Conservation (phyloP, 2,329 filamentous ascomycete species). For the Colletotrichum theobromicola region DNA sequence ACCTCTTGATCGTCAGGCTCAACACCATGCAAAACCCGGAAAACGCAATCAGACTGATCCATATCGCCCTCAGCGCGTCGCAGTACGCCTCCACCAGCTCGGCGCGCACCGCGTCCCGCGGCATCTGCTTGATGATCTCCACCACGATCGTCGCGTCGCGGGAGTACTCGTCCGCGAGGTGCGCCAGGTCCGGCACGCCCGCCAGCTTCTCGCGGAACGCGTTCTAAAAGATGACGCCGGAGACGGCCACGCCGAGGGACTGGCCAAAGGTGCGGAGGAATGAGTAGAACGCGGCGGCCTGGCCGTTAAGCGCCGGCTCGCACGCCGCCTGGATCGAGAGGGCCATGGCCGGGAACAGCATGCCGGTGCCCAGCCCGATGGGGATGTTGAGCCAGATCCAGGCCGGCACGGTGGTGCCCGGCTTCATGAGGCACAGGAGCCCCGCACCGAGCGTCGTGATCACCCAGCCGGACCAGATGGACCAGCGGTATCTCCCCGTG, state of each 20-base stretch:
- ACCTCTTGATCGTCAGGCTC: conserved; percentile 33
- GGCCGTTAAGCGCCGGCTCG: conserved; percentile 46
- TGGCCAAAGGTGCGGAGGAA: conserved; percentile 72
- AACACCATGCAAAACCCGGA: conserved; percentile 33
- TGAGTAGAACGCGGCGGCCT: conserved; percentile 69
- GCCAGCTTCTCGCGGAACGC: conserved; percentile 57
- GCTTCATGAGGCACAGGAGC: conserved; percentile 52
- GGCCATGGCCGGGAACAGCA: conserved; percentile 68
- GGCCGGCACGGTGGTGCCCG: conserved; percentile 51
- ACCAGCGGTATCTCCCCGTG: conserved; percentile 65
- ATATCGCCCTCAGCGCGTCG: conserved; percentile 36
- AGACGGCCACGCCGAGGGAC: conserved; percentile 68
- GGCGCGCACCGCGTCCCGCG: conserved; percentile 7
- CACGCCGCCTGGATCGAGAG: conserved; percentile 69
- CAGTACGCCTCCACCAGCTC: conserved; percentile 36
- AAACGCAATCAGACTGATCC: conserved; percentile 35
- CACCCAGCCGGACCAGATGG: conserved; percentile 66
- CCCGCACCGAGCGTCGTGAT: conserved; percentile 64
- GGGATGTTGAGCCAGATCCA: conserved; percentile 69
- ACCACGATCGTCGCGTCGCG: conserved; percentile 65
- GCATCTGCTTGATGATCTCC: conserved; percentile 60
- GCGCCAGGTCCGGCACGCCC: conserved; percentile 50
- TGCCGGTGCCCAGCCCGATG: conserved; percentile 65
- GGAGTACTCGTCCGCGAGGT: conserved; percentile 48
- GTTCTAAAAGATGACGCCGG: conserved; percentile 75